A percentile compares a stretch with the other conserved stretches of the same genome.
phyloP scores from a whole-genome alignment of 176 grass and related monocot genomes.

The Carex myosuroides region DNA sequence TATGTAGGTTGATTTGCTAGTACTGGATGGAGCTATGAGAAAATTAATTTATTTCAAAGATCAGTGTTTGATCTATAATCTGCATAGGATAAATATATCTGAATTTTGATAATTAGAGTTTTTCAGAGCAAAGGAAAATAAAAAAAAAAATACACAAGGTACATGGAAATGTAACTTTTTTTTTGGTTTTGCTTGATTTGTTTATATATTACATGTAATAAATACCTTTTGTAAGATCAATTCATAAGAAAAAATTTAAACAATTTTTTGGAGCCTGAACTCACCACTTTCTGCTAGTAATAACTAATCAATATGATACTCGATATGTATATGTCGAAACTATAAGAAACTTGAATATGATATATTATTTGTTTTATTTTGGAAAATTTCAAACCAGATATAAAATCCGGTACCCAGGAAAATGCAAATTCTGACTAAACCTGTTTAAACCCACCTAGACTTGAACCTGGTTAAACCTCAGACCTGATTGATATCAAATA shows the following conservation, averaged over 20 bases:
- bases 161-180: not conserved
- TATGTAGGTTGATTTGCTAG: constrained; percentile 21
- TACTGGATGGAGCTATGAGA: not conserved
- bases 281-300: not conserved
- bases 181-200: not conserved
- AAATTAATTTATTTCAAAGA: not conserved
- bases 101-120: not conserved
- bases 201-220: not conserved
- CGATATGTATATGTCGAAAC: too few species aligned
- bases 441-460: too few species aligned
- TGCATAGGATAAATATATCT: not conserved
- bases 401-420: too few species aligned
- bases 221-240: not conserved
- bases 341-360: too few species aligned
- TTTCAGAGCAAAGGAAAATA: not conserved
- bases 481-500: too few species aligned
- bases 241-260: not conserved
- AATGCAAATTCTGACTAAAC: too few species aligned
- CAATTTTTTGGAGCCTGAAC: not conserved
- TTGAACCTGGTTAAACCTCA: too few species aligned
- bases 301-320: not conserved
- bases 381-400: too few species aligned
- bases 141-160: not conserved
- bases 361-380: too few species aligned
- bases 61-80: not conserved